Evolutionary conservation across 345 rosid species (phyloP).

Genomic region (Citrus glauca): DNA sequence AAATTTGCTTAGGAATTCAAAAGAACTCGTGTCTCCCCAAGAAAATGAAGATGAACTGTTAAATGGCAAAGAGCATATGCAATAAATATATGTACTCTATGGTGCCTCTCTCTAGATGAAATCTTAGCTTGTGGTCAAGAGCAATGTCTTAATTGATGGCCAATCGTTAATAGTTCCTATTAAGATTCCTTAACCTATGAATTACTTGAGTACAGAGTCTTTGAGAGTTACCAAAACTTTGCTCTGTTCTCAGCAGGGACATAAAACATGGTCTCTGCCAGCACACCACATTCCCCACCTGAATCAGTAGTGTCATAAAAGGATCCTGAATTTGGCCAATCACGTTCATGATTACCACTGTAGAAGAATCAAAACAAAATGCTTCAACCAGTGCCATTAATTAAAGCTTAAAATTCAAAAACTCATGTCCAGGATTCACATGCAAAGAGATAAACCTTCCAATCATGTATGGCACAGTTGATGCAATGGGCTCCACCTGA

Average conservation of each 20-base stretch:
- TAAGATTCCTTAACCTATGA: neutral
- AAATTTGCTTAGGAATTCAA: neutral
- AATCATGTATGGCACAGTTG: conserved; percentile 64
- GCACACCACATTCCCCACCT: conserved; percentile 62
- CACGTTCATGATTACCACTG: conserved; percentile 86
- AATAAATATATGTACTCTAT: neutral
- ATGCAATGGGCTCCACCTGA: conserved; percentile 72
- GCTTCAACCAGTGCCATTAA: neutral
- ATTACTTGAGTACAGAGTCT: neutral
- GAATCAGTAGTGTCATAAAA: conserved; percentile 48
- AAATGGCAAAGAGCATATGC: neutral
- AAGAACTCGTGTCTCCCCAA: neutral
- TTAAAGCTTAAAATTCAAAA: neutral
- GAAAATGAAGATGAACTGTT: neutral
- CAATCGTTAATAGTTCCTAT: neutral
- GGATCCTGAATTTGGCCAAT: conserved; percentile 68
- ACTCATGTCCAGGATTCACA: neutral
- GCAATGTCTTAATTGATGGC: neutral
- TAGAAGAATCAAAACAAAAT: conserved; percentile 9
- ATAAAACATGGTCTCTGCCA: conserved; percentile 46
- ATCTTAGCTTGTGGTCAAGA: neutral
- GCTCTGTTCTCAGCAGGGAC: conserved; percentile 59
- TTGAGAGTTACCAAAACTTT: conserved; percentile 53
- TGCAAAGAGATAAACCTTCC: conserved; percentile 46
- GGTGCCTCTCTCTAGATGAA: neutral